phyloP scores from a whole-genome alignment of 2,329 filamentous ascomycete genomes.

The Cytospora piceicola region DNA sequence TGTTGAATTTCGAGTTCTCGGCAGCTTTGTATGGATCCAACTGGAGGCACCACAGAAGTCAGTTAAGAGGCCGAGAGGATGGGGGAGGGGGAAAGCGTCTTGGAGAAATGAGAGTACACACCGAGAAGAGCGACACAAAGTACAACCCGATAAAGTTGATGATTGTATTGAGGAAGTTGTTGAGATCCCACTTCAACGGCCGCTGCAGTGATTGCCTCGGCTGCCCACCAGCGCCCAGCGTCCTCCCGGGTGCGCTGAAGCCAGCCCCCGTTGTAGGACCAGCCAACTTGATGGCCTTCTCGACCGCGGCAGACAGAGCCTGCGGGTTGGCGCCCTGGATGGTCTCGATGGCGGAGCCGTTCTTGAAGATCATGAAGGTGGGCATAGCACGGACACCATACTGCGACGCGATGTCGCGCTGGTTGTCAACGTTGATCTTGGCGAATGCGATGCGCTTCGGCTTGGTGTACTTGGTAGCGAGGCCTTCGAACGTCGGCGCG shows the following conservation, averaged over 20 bases:
- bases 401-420: conserved; percentile 74
- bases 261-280: conserved; percentile 47
- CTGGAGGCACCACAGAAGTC: conserved; percentile 39
- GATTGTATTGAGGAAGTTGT: conserved; percentile 53
- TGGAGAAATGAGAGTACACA: conserved; percentile 41
- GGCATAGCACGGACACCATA: conserved; percentile 88
- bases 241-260: conserved; percentile 61
- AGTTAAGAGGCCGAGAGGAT: conserved; percentile 6
- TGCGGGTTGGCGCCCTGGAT: conserved; percentile 81
- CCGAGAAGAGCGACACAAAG: conserved; percentile 63
- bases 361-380: conserved; percentile 90
- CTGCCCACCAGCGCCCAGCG: conserved; percentile 51
- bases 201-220: conserved; percentile 34
- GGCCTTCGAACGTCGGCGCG: conserved; percentile 83
- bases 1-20: conserved; percentile 62
- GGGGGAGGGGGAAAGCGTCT: neutral
- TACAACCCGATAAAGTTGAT: conserved; percentile 64
- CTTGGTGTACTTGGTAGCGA: conserved; percentile 78
- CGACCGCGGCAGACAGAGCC: conserved; percentile 75
- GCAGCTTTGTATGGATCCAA: conserved; percentile 66
- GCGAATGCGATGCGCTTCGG: conserved; percentile 84
- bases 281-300: conserved; percentile 65
- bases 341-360: conserved; percentile 71
- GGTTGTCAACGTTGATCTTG: conserved; percentile 88
- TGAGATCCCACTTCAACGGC: conserved; percentile 41